Conservation (phyloP, 2,329 filamentous ascomycete genomes). For the Periconia sp. region DNA sequence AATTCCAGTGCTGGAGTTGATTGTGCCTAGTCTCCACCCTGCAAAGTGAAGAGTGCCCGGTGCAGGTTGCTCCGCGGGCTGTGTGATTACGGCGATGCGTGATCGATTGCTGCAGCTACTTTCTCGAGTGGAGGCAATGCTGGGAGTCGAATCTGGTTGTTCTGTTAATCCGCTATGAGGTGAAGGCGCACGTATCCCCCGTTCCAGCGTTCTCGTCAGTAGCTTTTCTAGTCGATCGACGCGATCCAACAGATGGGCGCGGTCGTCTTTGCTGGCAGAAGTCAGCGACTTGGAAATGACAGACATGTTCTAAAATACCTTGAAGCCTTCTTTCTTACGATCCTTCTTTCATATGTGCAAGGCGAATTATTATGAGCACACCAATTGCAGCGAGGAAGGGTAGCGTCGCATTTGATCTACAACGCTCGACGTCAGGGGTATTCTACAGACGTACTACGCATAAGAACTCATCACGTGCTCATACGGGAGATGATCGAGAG, state of each 20-base stretch:
- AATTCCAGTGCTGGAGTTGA: constrained; percentile 4
- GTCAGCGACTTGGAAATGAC: too few species aligned
- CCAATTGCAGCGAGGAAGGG: constrained; percentile 5
- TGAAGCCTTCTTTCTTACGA: constrained; percentile 1
- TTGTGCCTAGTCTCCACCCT: neutral
- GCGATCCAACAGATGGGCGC: constrained; percentile 1
- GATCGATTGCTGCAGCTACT: too few species aligned
- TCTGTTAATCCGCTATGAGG: too few species aligned
- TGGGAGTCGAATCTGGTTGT: too few species aligned
- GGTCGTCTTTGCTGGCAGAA: constrained; percentile 1
- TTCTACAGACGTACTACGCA: too few species aligned
- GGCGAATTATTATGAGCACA: constrained; percentile 1
- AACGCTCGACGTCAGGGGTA: neutral
- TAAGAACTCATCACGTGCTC: too few species aligned
- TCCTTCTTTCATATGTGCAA: constrained; percentile 4
- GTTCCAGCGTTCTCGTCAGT: neutral
- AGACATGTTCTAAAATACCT: neutral
- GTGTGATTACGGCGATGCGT: neutral
- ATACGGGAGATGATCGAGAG: too few species aligned
- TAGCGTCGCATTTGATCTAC: constrained; percentile 7
- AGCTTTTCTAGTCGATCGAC: constrained; percentile 6
- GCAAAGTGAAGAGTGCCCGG: neutral
- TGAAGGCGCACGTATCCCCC: too few species aligned
- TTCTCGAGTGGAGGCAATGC: too few species aligned
- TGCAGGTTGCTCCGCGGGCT: neutral